A percentile compares a stretch with the other conserved stretches of the same genome.
phyloP scores from a whole-genome alignment of 2,329 filamentous ascomycete species.

The Chaetothyriales sp. region DNA sequence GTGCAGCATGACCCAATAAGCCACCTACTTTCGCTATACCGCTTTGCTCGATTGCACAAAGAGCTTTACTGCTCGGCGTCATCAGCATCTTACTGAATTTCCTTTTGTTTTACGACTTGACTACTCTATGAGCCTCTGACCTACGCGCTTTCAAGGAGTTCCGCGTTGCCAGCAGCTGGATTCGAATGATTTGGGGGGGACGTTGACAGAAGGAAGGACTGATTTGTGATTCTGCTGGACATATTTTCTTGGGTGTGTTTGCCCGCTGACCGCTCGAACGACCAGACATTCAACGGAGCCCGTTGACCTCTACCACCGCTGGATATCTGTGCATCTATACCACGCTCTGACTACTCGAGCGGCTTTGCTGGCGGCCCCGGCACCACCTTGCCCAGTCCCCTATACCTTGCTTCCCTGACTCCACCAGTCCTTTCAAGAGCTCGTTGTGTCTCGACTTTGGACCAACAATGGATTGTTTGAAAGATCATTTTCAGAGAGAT shows the following conservation, averaged over 20 bases:
- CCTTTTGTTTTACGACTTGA: constrained; percentile 15
- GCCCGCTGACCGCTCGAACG: constrained; percentile 2
- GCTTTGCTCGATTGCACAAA: constrained; percentile 17
- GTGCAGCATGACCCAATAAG: constrained; percentile 13
- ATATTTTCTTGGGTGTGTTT: constrained; percentile 11
- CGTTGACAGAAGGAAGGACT: constrained; percentile 7
- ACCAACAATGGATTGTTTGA: constrained; percentile 65
- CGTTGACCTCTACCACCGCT: neutral
- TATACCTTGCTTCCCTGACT: too few species aligned
- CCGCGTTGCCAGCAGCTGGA: constrained; percentile 7
- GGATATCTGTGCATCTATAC: neutral
- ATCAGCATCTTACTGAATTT: constrained; percentile 12
- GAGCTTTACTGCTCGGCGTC: constrained; percentile 17
- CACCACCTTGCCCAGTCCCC: too few species aligned
- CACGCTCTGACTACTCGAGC: neutral
- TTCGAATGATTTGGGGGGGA: constrained; percentile 13
- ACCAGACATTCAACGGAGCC: neutral
- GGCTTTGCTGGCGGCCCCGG: neutral
- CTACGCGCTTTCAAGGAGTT: constrained; percentile 17
- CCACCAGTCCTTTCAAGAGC: neutral
- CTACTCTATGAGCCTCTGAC: constrained; percentile 18
- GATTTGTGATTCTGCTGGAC: constrained; percentile 8
- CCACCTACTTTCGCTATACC: constrained; percentile 13
- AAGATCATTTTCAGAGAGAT: constrained; percentile 63
- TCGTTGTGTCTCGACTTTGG: neutral